A percentile compares a stretch with the other conserved stretches of the same genome.
Conservation (phyloP, 2,329 filamentous ascomycete species). For the Ascochyta clinopodiicola region DNA sequence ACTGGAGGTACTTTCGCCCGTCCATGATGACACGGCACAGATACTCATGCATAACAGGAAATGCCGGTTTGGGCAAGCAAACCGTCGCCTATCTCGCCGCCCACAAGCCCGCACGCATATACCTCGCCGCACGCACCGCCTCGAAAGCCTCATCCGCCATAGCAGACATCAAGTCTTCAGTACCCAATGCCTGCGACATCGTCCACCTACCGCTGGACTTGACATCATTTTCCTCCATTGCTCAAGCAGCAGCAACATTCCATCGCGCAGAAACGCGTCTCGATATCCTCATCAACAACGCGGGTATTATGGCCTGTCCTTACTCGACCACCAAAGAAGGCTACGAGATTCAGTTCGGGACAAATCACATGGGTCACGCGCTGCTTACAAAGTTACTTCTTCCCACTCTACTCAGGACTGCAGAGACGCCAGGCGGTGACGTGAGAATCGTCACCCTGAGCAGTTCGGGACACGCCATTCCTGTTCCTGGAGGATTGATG, state of each 20-base stretch:
- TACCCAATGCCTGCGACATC: slow-evolving; percentile 46
- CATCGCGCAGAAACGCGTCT: slow-evolving; percentile 47
- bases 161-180: slow-evolving; percentile 44
- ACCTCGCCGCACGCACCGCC: slow-evolving; percentile 54
- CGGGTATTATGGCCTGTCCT: slow-evolving; percentile 51
- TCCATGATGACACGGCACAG: too few species aligned
- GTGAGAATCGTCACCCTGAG: slow-evolving; percentile 55
- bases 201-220: slow-evolving; percentile 53
- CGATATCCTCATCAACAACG: slow-evolving; percentile 57
- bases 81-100: slow-evolving; percentile 53
- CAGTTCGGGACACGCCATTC: slow-evolving; percentile 37
- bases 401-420: slow-evolving; percentile 52
- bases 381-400: slow-evolving; percentile 56
- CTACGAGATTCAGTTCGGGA: slow-evolving; percentile 60
- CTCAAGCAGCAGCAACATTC: slow-evolving; percentile 47
- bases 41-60: slow-evolving; percentile 41
- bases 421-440: slow-evolving; percentile 46
- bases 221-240: slow-evolving; percentile 50
- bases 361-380: slow-evolving; percentile 60
- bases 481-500: slow-evolving; percentile 40
- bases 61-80: slow-evolving; percentile 56
- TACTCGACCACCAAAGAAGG: slow-evolving; percentile 54
- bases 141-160: slow-evolving; percentile 53
- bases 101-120: slow-evolving; percentile 55
- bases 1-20: slow-evolving; percentile 39